Percentiles rank a stretch among this genome's conserved stretches.
phyloP scores from a whole-genome alignment of 306 rosid species.

The Lathyrus oleraceus region DNA sequence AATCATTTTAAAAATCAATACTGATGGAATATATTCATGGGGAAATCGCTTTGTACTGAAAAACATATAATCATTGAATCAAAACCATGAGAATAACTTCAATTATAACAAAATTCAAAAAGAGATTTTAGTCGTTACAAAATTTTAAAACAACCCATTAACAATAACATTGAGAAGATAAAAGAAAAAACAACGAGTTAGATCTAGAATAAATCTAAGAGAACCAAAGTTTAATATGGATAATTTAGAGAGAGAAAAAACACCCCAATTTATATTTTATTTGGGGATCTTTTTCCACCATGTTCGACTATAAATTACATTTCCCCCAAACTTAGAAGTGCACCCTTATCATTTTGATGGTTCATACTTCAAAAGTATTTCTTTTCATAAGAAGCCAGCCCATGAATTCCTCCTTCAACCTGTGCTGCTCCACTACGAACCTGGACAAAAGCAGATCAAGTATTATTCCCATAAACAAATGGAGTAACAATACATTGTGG shows the following conservation, averaged over 20 bases:
- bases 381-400: slow-evolving; percentile 84
- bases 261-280: slow-evolving; percentile 3
- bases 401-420: slow-evolving; percentile 93
- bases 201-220: background rate
- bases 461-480: slow-evolving; percentile 11
- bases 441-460: slow-evolving; percentile 45
- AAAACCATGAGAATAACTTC: background rate
- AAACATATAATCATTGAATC: background rate
- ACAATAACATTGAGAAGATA: background rate
- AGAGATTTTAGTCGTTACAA: background rate
- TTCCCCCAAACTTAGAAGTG: slow-evolving; percentile 24
- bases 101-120: background rate
- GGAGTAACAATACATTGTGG: background rate
- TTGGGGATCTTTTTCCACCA: background rate
- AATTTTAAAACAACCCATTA: background rate
- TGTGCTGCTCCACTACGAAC: slow-evolving; percentile 95
- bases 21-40: too few species aligned
- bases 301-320: slow-evolving; percentile 19
- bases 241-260: background rate
- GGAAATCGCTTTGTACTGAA: too few species aligned
- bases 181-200: background rate
- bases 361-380: slow-evolving; percentile 59
- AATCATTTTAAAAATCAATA: too few species aligned
- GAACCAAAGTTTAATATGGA: background rate
- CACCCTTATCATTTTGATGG: slow-evolving; percentile 27